Evolutionary conservation across 306 rosid species (phyloP), one percentile per base, ranked within the genome.

Genomic region (Sesbania bispinosa): DNA sequence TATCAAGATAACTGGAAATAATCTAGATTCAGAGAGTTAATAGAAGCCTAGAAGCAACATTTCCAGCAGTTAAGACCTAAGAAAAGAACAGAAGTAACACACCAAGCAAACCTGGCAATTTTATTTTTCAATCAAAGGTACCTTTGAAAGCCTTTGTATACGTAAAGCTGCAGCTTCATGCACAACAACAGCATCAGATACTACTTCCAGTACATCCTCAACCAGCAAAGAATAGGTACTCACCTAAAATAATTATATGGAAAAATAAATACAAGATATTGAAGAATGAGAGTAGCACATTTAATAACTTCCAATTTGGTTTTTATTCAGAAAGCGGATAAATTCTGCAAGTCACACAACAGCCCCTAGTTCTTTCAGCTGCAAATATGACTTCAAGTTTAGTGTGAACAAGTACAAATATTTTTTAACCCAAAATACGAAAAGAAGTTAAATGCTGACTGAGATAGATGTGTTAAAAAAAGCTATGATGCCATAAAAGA

Each of bases 151-250:
- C 82, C 98, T 84, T 73, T 93, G 94, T 67, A 93, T 83, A 43
- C 84, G 96, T 10, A 92, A 90, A 32, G 92, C 97, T 38, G 98
- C 98, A 73, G 93, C 97, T 87, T 93, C 96, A 69, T 86, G 90
- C 68, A 93, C 89, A 11, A 93, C 84, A 65, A 93, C 81, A 9
- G 88, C 90, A 54, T 93, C 98, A 36, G 90, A 75, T 46, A 88
- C 74, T 60, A 93, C 97, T 83, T 88, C 97, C 67, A 94, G 81
- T 35, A 94, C 89, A 48, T 94, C 98, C 83, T 87, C 96, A 58
- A 87, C 88, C 75, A 87, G 80, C 88, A 93, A 80, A 75, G 96
- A 90, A 85, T 90, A 94, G 62, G 98, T 87, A 79, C 97, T 94
- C 69, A 94, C 97, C 96, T 89, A 79, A 58, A 79, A 76, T 36